Conservation (phyloP, 306 rosid genomes). For the Castanea sativa region DNA sequence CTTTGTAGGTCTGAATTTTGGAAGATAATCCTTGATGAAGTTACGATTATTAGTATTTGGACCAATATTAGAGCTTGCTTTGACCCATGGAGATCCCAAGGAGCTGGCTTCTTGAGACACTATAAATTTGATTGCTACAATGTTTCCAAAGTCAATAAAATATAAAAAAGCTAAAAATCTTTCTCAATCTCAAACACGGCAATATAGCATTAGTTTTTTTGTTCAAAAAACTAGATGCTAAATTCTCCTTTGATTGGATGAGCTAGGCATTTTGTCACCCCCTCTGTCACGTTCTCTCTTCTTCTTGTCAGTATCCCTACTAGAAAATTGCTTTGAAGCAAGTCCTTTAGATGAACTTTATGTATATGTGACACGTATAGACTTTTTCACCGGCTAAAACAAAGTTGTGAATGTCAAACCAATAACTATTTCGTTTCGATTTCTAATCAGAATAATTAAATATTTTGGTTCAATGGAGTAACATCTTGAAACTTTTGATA, state of each 20-base stretch:
- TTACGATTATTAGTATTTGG: neutral
- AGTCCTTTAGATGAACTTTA: no score
- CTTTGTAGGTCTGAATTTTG: neutral
- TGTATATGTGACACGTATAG: no score
- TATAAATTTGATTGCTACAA: neutral
- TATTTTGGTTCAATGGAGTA: no score
- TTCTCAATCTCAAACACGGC: neutral
- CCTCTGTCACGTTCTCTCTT: neutral
- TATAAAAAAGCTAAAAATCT: no score
- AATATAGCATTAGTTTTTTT: neutral
- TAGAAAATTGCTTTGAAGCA: neutral
- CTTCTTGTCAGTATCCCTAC: slow-evolving; percentile 18
- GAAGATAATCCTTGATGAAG: neutral
- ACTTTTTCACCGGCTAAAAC: no score
- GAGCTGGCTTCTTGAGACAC: neutral
- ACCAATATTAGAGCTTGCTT: neutral
- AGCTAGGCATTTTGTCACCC: slow-evolving; percentile 18
- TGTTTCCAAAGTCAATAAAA: neutral
- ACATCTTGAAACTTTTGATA: no score
- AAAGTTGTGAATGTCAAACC: no score
- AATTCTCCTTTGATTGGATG: neutral
- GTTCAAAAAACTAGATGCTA: neutral
- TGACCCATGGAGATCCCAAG: neutral
- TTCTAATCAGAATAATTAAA: no score
- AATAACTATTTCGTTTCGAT: no score